These are phyloP conservation scores for Yueomyces sp. DNA, from an alignment of 805 yeast genomes.

Conservation along the genomic window DNA sequence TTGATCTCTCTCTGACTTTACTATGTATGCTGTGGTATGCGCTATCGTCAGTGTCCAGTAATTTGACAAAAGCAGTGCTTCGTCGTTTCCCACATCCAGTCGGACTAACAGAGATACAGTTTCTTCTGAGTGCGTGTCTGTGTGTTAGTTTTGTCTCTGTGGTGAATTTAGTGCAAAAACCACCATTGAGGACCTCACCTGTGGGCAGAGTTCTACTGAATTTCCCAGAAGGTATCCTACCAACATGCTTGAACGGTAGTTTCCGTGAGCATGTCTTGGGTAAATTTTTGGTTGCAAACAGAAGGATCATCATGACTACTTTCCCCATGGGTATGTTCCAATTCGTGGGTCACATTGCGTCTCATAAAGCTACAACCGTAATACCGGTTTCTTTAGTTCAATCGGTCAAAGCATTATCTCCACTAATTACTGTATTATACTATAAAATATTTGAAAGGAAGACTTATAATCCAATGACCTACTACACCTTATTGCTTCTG, in stretches of 20 bases:
- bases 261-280: constrained; percentile 17
- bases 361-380: constrained; percentile 82
- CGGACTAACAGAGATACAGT: constrained; percentile 83
- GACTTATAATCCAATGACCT: constrained; percentile 51
- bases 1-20: constrained; percentile 30
- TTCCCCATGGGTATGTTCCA: constrained; percentile 94
- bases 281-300: constrained; percentile 42
- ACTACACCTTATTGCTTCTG: constrained; percentile 66
- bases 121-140: constrained; percentile 52
- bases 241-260: constrained; percentile 21
- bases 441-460: constrained; percentile 50
- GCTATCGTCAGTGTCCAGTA: constrained; percentile 67
- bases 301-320: constrained; percentile 44
- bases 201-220: constrained; percentile 7
- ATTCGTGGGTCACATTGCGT: constrained; percentile 79
- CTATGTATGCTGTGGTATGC: constrained; percentile 73
- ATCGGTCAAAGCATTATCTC: constrained; percentile 85
- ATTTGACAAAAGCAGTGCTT: constrained; percentile 67
- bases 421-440: constrained; percentile 73
- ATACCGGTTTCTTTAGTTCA: constrained; percentile 94
- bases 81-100: constrained; percentile 63
- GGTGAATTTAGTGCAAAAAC: constrained; percentile 35
- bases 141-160: constrained; percentile 35
- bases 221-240: constrained; percentile 25
- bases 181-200: constrained; percentile 6